Percentiles rank a stretch among this genome's conserved stretches.
phyloP scores from a whole-genome alignment of 2,329 filamentous ascomycete species.

The Fusarium solani-melongenae region DNA sequence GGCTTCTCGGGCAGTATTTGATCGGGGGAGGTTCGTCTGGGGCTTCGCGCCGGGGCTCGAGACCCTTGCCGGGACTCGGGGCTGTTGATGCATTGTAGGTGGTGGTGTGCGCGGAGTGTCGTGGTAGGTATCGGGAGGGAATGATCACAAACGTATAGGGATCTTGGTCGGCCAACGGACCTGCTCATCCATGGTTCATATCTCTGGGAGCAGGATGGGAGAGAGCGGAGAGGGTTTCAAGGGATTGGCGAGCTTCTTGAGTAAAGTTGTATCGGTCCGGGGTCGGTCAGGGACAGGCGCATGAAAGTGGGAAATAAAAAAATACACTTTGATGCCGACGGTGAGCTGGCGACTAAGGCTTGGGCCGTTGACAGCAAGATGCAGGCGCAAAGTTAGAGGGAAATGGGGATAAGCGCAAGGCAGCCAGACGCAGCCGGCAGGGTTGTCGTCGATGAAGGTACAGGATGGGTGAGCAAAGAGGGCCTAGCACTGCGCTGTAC shows the following conservation, averaged over 20 bases:
- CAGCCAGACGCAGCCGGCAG: conserved; percentile 33
- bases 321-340: not conserved
- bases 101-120: conserved; percentile 17
- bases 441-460: conserved; percentile 34
- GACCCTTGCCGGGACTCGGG: conserved; percentile 77
- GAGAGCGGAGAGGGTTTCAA: conserved; percentile 12
- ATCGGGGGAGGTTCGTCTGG: conserved; percentile 77
- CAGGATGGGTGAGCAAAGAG: conserved; percentile 27
- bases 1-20: conserved; percentile 79
- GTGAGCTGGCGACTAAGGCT: conserved; percentile 1
- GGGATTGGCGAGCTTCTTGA: conserved; percentile 4
- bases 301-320: conserved; percentile 35
- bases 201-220: conserved; percentile 21
- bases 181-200: conserved; percentile 50
- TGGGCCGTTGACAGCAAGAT: conserved; percentile 34
- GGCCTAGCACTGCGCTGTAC: conserved; percentile 30
- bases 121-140: conserved; percentile 19
- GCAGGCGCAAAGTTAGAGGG: conserved; percentile 28
- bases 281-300: conserved; percentile 11
- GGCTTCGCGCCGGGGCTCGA: conserved; percentile 79
- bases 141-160: conserved; percentile 46
- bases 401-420: conserved; percentile 17
- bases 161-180: conserved; percentile 47
- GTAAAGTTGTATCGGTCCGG: conserved; percentile 4
- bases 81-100: conserved; percentile 85